Evolutionary conservation across 148 eudicot genomes (phyloP).

Genomic region (Rhododendron simsii): DNA sequence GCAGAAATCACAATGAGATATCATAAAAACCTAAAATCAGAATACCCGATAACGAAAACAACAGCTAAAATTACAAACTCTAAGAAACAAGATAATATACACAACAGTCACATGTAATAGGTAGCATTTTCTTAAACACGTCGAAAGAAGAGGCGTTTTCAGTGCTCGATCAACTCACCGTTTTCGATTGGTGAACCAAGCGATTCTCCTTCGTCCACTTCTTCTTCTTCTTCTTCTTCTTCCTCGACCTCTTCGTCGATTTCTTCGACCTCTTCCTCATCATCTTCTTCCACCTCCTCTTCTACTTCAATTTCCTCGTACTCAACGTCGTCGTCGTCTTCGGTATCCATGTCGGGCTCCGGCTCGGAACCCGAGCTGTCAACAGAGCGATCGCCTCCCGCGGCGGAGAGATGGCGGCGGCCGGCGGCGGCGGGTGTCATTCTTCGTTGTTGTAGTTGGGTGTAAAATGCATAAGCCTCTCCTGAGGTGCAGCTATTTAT

Average conservation of each 20-base stretch:
- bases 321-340: conserved; percentile 13
- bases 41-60: background rate
- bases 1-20: background rate
- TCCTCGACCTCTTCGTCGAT: background rate
- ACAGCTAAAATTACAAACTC: background rate
- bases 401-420: background rate
- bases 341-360: conserved; percentile 3
- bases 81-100: background rate
- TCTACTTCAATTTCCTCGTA: conserved; percentile 22
- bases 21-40: background rate
- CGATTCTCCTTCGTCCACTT: conserved; percentile 9
- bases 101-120: background rate
- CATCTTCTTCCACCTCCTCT: conserved; percentile 15
- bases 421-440: conserved; percentile 19
- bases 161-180: conserved; percentile 2
- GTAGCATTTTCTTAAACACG: background rate
- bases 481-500: background rate
- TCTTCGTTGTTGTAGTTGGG: background rate
- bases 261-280: background rate
- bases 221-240: background rate
- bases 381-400: background rate
- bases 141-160: background rate
- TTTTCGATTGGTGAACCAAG: background rate
- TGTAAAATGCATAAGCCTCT: background rate
- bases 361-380: background rate